phyloP scores from a whole-genome alignment of 1,139 yeast genomes.

The Sugiyamaella pinicola region DNA sequence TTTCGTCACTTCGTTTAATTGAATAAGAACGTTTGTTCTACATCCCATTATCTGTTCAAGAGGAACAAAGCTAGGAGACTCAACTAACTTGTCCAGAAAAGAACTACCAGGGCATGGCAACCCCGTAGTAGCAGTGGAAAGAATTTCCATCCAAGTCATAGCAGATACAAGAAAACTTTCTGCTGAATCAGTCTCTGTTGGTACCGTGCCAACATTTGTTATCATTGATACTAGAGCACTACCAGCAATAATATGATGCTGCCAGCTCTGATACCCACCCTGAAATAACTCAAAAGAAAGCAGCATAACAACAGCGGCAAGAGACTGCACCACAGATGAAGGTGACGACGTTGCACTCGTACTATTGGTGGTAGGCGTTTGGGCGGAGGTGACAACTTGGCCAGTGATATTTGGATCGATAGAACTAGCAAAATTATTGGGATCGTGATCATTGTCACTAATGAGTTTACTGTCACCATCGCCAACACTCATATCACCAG shows the following conservation, averaged over 20 bases:
- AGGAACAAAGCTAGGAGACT: slow-evolving; percentile 13
- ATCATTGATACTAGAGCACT: slow-evolving; percentile 20
- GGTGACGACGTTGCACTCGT: background rate
- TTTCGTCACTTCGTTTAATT: slow-evolving; percentile 24
- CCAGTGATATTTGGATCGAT: slow-evolving; percentile 15
- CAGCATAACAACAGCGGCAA: slow-evolving; percentile 25
- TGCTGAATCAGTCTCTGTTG: slow-evolving; percentile 7
- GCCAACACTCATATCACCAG: background rate
- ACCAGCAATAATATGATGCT: slow-evolving; percentile 23
- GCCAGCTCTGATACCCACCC: slow-evolving; percentile 26
- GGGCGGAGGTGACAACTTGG: background rate
- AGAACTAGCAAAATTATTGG: background rate
- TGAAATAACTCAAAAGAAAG: slow-evolving; percentile 25
- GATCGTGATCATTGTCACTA: background rate
- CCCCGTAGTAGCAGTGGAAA: slow-evolving; percentile 23
- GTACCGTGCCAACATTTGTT: slow-evolving; percentile 11
- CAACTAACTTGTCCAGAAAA: slow-evolving; percentile 19
- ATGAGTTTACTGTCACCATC: background rate
- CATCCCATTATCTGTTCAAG: slow-evolving; percentile 27
- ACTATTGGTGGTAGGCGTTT: background rate
- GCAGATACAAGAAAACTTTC: slow-evolving; percentile 22
- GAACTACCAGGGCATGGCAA: slow-evolving; percentile 17
- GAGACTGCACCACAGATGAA: slow-evolving; percentile 15
- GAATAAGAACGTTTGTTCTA: slow-evolving; percentile 18
- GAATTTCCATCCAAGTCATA: slow-evolving; percentile 24